phyloP scores from a whole-genome alignment of 768 basidiomycete species.

The Lactarius sanguifluus region DNA sequence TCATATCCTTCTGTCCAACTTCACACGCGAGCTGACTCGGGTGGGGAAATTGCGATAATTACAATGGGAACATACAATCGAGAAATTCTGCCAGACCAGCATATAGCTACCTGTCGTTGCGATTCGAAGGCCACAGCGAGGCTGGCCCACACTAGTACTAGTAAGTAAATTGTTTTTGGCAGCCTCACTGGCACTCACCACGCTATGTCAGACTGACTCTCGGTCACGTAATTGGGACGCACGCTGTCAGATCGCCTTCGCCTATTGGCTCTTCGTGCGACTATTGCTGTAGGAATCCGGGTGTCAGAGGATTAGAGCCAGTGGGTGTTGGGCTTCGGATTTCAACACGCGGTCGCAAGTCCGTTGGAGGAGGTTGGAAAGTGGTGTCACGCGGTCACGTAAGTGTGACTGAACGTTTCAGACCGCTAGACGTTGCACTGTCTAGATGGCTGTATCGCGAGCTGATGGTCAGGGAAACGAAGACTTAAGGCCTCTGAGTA shows the following conservation, averaged over 20 bases:
- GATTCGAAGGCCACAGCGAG: not conserved
- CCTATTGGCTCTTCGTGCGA: not conserved
- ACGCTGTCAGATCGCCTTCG: not conserved
- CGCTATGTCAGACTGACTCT: conserved; percentile 2
- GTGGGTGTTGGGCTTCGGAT: not conserved
- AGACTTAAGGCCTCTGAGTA: conserved; percentile 41
- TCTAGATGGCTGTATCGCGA: conserved; percentile 31
- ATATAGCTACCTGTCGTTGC: conserved; percentile 1
- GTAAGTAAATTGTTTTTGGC: not conserved
- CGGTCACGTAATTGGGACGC: not conserved
- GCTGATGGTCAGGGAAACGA: conserved; percentile 40
- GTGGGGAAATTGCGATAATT: conserved; percentile 7
- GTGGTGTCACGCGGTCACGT: conserved; percentile 1
- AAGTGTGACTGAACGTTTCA: not conserved
- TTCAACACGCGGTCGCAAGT: not conserved
- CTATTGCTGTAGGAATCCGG: too few relatives aligned
- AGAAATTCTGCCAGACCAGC: not conserved
- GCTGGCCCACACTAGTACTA: not conserved
- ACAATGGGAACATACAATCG: not conserved
- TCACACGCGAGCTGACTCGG: conserved; percentile 19
- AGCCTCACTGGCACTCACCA: conserved; percentile 2
- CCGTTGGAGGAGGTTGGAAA: not conserved
- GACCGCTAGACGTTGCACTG: not conserved
- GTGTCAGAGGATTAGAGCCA: too few relatives aligned
- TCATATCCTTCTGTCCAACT: not conserved